A percentile compares a stretch with the other conserved stretches of the same genome.
phyloP scores from a whole-genome alignment of 352 stramenopile genomes.

The Phytophthora sojae region DNA sequence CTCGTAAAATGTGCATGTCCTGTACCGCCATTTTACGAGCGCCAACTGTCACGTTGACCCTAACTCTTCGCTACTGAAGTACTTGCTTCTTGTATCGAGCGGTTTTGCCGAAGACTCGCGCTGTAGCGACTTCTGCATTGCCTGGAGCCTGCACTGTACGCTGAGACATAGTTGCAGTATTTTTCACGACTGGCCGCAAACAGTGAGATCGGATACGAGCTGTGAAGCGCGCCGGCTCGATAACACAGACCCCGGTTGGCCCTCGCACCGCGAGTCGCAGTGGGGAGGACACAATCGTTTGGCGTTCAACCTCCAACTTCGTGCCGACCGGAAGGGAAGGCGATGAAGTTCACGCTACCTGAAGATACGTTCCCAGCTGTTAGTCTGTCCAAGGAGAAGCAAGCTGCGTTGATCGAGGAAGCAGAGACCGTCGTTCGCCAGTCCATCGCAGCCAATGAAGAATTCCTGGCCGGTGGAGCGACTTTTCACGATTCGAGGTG shows the following conservation, averaged over 20 bases:
- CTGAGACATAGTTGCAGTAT: slow-evolving; percentile 1
- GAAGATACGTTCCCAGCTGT: slow-evolving; percentile 43
- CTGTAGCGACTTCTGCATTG: too few relatives aligned
- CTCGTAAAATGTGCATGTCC: neutral
- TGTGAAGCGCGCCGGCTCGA: neutral
- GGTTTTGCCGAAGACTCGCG: neutral
- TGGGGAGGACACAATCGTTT: slow-evolving; percentile 13
- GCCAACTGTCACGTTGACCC: neutral
- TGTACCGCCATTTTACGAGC: neutral
- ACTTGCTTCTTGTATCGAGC: neutral
- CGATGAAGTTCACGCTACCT: slow-evolving; percentile 60
- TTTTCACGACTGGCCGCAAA: neutral
- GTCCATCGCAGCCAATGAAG: slow-evolving; percentile 49
- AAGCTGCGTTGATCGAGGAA: slow-evolving; percentile 42
- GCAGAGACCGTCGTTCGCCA: slow-evolving; percentile 51
- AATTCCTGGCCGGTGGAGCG: slow-evolving; percentile 36
- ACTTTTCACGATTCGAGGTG: slow-evolving; percentile 42
- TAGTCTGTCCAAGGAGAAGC: slow-evolving; percentile 33
- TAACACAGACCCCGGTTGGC: neutral
- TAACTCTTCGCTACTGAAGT: neutral
- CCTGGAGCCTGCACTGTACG: too few relatives aligned
- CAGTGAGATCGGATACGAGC: neutral
- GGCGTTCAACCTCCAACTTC: neutral
- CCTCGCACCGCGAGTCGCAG: neutral
- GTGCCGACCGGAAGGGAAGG: neutral